These are phyloP conservation scores for Dothistroma septosporum DNA, from an alignment of 2,329 filamentous ascomycete genomes.

Conservation along the genomic window DNA sequence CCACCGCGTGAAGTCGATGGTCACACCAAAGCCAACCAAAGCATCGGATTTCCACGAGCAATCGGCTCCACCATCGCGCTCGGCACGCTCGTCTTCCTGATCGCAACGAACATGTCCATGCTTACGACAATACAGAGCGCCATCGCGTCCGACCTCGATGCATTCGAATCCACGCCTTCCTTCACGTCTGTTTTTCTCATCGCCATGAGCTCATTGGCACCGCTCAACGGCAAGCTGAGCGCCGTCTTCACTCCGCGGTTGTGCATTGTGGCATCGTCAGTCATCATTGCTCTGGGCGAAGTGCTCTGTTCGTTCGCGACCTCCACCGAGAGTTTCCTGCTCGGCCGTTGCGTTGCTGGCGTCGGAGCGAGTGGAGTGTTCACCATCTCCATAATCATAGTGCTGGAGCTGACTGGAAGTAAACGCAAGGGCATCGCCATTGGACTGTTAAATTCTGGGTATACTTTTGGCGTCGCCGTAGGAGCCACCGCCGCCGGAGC, in stretches of 20 bases:
- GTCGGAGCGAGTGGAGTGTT: conserved; percentile 68
- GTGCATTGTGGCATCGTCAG: conserved; percentile 60
- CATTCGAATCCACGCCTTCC: conserved; percentile 71
- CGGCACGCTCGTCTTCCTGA: conserved; percentile 34
- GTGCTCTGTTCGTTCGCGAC: conserved; percentile 60
- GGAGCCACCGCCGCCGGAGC: conserved; percentile 68
- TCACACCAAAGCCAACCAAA: conserved; percentile 26
- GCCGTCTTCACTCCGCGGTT: conserved; percentile 67
- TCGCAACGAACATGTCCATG: conserved; percentile 68
- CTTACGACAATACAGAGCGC: conserved; percentile 75
- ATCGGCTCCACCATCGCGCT: conserved; percentile 24
- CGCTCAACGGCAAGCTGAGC: conserved; percentile 67
- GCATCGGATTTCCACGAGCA: conserved; percentile 19
- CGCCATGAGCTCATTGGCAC: conserved; percentile 56
- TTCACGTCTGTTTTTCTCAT: conserved; percentile 77
- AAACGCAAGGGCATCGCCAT: conserved; percentile 68
- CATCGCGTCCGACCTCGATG: conserved; percentile 70
- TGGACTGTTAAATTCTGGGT: conserved; percentile 68
- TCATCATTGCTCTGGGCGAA: conserved; percentile 58
- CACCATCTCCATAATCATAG: conserved; percentile 68
- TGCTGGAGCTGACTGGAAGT: conserved; percentile 67
- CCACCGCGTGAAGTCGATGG: not conserved
- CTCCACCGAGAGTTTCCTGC: conserved; percentile 60
- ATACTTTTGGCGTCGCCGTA: conserved; percentile 66
- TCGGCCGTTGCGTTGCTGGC: conserved; percentile 65